phyloP scores from a whole-genome alignment of 305 asterid species.

The Fraxinus nigra region DNA sequence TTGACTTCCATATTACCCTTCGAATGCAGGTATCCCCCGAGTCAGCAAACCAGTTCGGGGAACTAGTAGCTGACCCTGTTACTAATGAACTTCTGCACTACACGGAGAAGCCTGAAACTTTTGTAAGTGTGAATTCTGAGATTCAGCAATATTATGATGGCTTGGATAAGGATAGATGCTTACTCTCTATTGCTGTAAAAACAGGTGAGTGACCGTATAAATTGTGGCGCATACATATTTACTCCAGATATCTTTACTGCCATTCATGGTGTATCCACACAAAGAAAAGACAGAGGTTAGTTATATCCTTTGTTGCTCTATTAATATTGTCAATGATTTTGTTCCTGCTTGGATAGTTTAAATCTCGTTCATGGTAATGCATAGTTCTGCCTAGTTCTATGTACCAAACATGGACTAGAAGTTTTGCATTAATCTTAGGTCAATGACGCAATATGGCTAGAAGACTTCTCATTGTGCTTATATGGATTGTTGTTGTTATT shows the following conservation, averaged over 20 bases:
- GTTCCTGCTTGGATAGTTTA: neutral
- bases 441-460: neutral
- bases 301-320: neutral
- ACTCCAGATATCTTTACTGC: constrained; percentile 41
- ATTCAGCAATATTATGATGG: neutral
- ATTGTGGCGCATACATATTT: constrained; percentile 45
- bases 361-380: neutral
- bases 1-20: neutral
- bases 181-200: neutral
- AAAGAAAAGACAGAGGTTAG: constrained; percentile 43
- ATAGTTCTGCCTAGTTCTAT: neutral
- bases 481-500: neutral
- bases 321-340: neutral
- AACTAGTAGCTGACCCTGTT: constrained; percentile 41
- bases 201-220: constrained; percentile 46
- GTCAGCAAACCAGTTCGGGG: constrained; percentile 42
- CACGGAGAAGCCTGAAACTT: constrained; percentile 48
- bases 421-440: neutral
- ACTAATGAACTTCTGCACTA: constrained; percentile 47
- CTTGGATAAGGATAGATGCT: neutral
- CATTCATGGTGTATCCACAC: constrained; percentile 45
- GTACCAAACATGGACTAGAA: neutral
- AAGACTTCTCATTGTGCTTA: neutral
- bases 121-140: constrained; percentile 27
- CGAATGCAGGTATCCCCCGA: constrained; percentile 43